Evolutionary conservation across 2,329 filamentous ascomycete genomes (phyloP).

Genomic region (Cercospora sp.): DNA sequence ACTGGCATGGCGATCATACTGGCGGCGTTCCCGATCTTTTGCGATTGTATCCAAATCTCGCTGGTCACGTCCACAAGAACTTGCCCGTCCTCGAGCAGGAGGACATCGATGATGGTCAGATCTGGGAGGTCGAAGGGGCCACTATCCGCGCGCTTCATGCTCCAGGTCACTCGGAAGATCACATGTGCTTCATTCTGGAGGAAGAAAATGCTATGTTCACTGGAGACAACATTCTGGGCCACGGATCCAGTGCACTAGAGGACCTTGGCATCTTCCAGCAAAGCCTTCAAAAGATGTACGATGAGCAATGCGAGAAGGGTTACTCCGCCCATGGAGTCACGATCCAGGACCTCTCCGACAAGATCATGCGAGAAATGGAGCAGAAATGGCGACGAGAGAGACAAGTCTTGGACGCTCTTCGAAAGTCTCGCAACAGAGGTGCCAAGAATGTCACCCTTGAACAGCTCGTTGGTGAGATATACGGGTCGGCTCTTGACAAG

Average conservation of each 20-base stretch:
- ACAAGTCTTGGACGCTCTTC: slow-evolving; percentile 44
- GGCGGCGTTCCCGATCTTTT: slow-evolving; percentile 47
- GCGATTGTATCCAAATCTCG: slow-evolving; percentile 35
- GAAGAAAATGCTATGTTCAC: slow-evolving; percentile 45
- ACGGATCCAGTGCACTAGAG: slow-evolving; percentile 46
- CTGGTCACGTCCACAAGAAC: slow-evolving; percentile 43
- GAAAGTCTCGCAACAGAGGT: slow-evolving; percentile 14
- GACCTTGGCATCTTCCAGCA: slow-evolving; percentile 44
- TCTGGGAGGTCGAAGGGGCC: slow-evolving; percentile 45
- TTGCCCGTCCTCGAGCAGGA: slow-evolving; percentile 37
- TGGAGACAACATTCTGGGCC: slow-evolving; percentile 43
- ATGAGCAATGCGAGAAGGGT: slow-evolving; percentile 42
- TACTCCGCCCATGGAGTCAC: slow-evolving; percentile 51
- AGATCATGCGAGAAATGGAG: slow-evolving; percentile 44
- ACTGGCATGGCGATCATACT: slow-evolving; percentile 51
- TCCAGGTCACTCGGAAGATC: slow-evolving; percentile 41
- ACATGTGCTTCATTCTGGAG: slow-evolving; percentile 42
- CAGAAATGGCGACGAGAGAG: slow-evolving; percentile 46
- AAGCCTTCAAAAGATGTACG: slow-evolving; percentile 40
- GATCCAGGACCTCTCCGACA: slow-evolving; percentile 43
- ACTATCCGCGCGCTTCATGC: slow-evolving; percentile 42
- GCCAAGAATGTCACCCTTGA: slow-evolving; percentile 44
- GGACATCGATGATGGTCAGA: slow-evolving; percentile 42
- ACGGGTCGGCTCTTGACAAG: slow-evolving; percentile 45
- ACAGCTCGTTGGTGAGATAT: slow-evolving; percentile 47